Conservation (phyloP, 2,329 filamentous ascomycete species). For the Hypoxylon sp. region DNA sequence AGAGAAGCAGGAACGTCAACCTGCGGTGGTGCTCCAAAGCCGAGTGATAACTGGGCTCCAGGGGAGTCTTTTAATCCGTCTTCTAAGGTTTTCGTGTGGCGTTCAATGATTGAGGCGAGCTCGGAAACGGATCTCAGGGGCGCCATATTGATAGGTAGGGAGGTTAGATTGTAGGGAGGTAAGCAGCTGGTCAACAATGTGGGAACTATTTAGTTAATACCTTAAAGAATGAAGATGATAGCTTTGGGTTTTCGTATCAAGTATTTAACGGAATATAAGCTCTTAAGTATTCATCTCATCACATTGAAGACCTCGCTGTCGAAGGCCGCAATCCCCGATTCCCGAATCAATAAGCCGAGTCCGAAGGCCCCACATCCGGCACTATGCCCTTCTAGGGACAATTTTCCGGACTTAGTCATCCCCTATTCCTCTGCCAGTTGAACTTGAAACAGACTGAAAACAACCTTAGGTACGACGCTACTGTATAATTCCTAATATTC, state of each 20-base stretch:
- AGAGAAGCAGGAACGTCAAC: conserved; percentile 33
- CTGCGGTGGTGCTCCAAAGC: conserved; percentile 38
- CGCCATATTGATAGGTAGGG: conserved; percentile 39
- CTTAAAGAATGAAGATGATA: not conserved
- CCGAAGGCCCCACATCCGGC: conserved; percentile 10
- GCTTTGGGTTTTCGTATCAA: not conserved
- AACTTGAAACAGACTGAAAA: not conserved
- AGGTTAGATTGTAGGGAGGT: not conserved
- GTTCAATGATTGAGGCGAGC: conserved; percentile 47
- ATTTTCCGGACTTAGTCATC: conserved; percentile 14
- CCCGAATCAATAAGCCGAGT: conserved; percentile 39
- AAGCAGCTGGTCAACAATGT: not conserved
- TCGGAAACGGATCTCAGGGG: conserved; percentile 46
- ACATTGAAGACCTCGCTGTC: not conserved
- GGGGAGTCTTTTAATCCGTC: conserved; percentile 43
- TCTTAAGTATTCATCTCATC: conserved; percentile 32
- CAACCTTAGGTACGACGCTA: not conserved
- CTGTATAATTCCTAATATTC: not conserved
- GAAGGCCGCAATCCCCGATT: conserved; percentile 21
- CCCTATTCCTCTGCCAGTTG: not conserved
- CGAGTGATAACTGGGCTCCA: conserved; percentile 45
- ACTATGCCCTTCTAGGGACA: not conserved
- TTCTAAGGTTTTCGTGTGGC: conserved; percentile 40
- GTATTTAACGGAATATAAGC: not conserved
- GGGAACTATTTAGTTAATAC: not conserved